Base-by-base conservation (phyloP, 768 basidiomycete species). In the Pleurotus platypus region DNA sequence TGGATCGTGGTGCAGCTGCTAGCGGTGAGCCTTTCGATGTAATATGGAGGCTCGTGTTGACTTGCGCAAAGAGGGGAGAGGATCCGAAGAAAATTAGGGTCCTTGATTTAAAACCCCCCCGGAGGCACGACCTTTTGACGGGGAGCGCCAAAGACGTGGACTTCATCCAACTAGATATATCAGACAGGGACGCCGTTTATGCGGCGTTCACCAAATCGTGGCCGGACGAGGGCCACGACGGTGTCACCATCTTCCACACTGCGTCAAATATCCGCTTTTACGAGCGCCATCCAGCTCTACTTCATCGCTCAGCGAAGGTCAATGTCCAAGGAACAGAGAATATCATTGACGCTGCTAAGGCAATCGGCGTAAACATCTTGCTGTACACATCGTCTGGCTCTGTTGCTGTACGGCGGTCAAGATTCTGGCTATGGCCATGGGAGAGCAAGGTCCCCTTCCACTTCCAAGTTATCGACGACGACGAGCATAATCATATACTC, bases 191-290 rank as follows among this genome's bases (percentile, higher is more conserved):
- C 8, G 78, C 84, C 0, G 79, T 90, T 15, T 69, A 80, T 11
- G 76, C 74, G 1, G 88, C 87, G 0, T 90, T 92, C 71, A 72
- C 64, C 18, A 78, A 81, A 3, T 78, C 86, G 0, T 92, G 90
- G 90, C 78, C 81, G 1, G 61, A 63, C n/a, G 38, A 61, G 2
- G 26, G 60, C 1, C 24, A 57, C 5, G 64, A 64, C 20, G 64
- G 64, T 5, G 70, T 86, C 18, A 89, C 89, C 0, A 79, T 92
- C 7, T 88, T 90, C 67, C 88, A 91, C 64, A 86, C 87, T 18
- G 89, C 86, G 0, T 86, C 90, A 15, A 87, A 79, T 61, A 90
- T 91, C 60, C 86, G 88, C 4, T 91, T 88, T 66, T 92, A 84
- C 64, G 90, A 91, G 61, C 83, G 85, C 7, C 75, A 79, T 58